A percentile compares a stretch with the other conserved stretches of the same genome.
Conservation (phyloP, 257 asterid species). For the Solanum sparsipilum region DNA sequence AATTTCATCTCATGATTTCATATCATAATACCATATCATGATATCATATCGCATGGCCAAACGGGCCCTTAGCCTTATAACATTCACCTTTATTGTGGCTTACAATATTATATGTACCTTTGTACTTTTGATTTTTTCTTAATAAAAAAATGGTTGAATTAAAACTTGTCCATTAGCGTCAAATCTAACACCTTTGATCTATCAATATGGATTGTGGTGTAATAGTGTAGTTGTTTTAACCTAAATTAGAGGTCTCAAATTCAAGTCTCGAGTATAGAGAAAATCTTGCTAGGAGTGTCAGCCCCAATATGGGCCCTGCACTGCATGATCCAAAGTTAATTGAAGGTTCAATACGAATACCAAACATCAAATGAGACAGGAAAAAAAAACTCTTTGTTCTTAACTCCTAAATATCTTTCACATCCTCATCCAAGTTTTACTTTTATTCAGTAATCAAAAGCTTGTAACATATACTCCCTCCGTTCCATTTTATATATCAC, state of each 20-base stretch:
- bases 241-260: background rate
- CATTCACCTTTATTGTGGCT: background rate
- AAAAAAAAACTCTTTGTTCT: background rate
- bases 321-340: too few species aligned
- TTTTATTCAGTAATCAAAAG: background rate
- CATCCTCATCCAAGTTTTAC: background rate
- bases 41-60: too few species aligned
- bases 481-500: too few species aligned
- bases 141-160: background rate
- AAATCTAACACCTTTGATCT: background rate
- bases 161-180: background rate
- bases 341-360: too few species aligned
- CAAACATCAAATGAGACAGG: background rate
- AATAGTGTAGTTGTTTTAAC: background rate
- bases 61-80: too few species aligned
- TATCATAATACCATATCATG: too few species aligned
- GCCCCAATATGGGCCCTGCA: background rate
- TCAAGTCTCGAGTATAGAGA: background rate
- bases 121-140: background rate
- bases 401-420: background rate
- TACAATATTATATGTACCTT: background rate
- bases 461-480: background rate
- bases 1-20: too few species aligned
- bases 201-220: background rate
- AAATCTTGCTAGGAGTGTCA: background rate